These are phyloP conservation scores for Arabidopsis thaliana DNA, from an alignment of 345 rosid species.

Conservation along the genomic window DNA sequence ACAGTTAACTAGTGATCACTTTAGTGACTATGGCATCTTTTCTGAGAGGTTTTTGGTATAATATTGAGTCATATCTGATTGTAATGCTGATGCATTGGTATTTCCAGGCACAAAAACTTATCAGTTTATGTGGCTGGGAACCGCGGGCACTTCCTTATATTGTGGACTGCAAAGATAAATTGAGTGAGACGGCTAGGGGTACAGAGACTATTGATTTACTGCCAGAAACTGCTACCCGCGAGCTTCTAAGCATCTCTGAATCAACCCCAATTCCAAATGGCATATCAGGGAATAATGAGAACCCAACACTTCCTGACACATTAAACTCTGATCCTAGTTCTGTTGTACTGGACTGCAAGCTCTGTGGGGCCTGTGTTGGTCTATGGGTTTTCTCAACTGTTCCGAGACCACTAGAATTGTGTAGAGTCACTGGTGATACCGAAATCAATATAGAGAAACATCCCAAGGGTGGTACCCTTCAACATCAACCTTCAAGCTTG, in stretches of 20 bases:
- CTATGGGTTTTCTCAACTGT: conserved; percentile 80
- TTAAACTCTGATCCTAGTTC: conserved; percentile 69
- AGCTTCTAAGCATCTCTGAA: conserved; percentile 46
- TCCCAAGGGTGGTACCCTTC: conserved; percentile 40
- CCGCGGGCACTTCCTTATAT: conserved; percentile 77
- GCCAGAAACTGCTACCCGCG: conserved; percentile 45
- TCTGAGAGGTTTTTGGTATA: conserved; percentile 10
- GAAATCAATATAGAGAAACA: conserved; percentile 52
- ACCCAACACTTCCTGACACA: conserved; percentile 41
- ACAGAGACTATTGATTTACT: conserved; percentile 47
- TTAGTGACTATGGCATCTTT: conserved; percentile 1
- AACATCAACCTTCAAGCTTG: conserved; percentile 53
- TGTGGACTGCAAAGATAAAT: conserved; percentile 64
- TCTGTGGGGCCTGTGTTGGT: conserved; percentile 96
- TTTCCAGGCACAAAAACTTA: conserved; percentile 78
- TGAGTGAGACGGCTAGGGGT: conserved; percentile 47
- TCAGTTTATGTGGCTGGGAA: conserved; percentile 96
- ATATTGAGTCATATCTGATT: background rate
- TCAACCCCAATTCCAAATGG: conserved; percentile 41
- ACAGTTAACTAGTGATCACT: background rate
- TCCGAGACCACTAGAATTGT: conserved; percentile 69
- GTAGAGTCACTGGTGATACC: conserved; percentile 68
- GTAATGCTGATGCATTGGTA: conserved; percentile 26
- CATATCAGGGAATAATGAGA: conserved; percentile 46
- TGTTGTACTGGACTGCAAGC: conserved; percentile 85